These are phyloP conservation scores for Verbascum thapsus DNA, from an alignment of 257 asterid genomes.

Conservation along the genomic window DNA sequence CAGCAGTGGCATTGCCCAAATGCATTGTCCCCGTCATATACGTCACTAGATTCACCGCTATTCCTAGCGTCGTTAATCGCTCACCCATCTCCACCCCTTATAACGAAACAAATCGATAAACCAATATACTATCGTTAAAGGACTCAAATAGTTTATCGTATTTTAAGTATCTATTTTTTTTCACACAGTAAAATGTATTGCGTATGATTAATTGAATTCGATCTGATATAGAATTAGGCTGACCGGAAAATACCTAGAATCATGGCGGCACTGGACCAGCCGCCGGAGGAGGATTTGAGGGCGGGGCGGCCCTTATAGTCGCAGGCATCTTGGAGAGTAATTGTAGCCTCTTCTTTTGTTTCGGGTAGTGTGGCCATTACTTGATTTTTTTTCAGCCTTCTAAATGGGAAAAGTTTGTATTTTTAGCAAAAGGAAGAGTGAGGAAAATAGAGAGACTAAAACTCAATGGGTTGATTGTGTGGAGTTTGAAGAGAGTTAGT, in stretches of 20 bases:
- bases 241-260: constrained; percentile 68
- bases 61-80: constrained; percentile 87
- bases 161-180: too few species aligned
- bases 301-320: constrained; percentile 80
- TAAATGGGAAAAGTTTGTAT: background rate
- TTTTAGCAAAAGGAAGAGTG: background rate
- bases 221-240: too few species aligned
- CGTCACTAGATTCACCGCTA: constrained; percentile 82
- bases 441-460: too few species aligned
- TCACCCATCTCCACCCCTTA: constrained; percentile 71
- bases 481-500: too few species aligned
- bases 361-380: constrained; percentile 54
- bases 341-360: constrained; percentile 52
- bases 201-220: too few species aligned
- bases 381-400: constrained; percentile 21
- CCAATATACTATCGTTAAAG: too few species aligned
- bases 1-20: constrained; percentile 80
- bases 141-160: too few species aligned
- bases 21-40: constrained; percentile 87
- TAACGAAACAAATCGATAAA: background rate
- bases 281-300: constrained; percentile 67
- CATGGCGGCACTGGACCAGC: constrained; percentile 84
- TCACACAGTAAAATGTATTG: too few species aligned
- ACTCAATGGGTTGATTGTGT: too few species aligned
- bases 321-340: constrained; percentile 76